Evolutionary conservation across 306 rosid species (phyloP), one percentile per base, ranked within the genome.

Genomic region (Cucurbita maxima): DNA sequence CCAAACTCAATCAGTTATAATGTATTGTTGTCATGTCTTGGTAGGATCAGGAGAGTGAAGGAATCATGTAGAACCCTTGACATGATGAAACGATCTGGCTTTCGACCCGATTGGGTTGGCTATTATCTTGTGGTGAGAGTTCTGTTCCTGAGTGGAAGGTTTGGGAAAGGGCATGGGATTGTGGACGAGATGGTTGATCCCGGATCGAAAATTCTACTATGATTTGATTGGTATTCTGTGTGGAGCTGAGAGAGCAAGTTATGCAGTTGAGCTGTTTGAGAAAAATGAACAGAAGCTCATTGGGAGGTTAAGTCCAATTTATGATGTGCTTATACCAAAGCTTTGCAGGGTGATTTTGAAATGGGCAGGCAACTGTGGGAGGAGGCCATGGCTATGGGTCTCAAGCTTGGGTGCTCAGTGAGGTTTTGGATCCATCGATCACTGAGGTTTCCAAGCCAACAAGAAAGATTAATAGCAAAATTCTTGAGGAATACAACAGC

Each of bases 261-360:
- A 83, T 74, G 98, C 96, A 56, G 82, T 92, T 41, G 98, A 86
- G 55, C 76, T 92, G 61, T 88, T 92, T 76, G 89, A 87, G 79
- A 78, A 77, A 77, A 61, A 92, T 88, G 98, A 92, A 90, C 80
- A 81, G 71, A 72, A 82, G 87, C 70, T 78, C 79, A n/a, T n/a
- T 87, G 75, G 92, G 91, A 36, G 92, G 88, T 73, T 83, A 88
- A 88, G 95, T 48, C 96, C 91, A 3, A 86, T 92, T 82, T 92
- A 92, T 84, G 96, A 90, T 76, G 87, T 88, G 66, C 88, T 92
- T 55, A 92, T 92, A 69, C 90, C 95, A 52, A 92, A 90, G 80
- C 82, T 89, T 40, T 88, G 89, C 60, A 80, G 80, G 96, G 98
- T 58, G 84, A 79, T 73, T 88, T 88, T 76, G 91, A 79, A 53